phyloP scores from a whole-genome alignment of 2,329 filamentous ascomycete genomes.

The Trichoderma sp. region DNA sequence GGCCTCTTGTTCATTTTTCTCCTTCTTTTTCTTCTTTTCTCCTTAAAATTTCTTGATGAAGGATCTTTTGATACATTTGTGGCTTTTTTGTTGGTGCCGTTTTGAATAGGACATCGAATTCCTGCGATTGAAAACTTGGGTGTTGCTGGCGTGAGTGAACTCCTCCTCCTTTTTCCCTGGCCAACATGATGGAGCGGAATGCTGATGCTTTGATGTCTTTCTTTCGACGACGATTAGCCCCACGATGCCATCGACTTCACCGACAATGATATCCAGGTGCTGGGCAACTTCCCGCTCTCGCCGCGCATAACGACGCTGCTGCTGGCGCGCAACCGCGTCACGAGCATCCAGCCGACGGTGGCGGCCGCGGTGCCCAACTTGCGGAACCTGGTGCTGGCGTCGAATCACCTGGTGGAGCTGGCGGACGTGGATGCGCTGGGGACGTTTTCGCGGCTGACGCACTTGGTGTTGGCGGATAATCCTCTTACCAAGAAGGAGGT shows the following conservation, averaged over 20 bases:
- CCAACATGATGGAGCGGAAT: no score
- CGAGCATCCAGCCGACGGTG: conserved; percentile 73
- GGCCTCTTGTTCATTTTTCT: conserved; percentile 39
- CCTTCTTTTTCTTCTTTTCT: conserved; percentile 34
- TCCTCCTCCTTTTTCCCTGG: not conserved
- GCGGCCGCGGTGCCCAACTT: conserved; percentile 77
- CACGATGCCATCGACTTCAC: conserved; percentile 98
- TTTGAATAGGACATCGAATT: conserved; percentile 88
- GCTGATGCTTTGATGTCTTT: not conserved
- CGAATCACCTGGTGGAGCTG: conserved; percentile 79
- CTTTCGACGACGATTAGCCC: conserved; percentile 54
- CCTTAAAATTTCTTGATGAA: conserved; percentile 36
- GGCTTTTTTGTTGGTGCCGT: conserved; percentile 37
- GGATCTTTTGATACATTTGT: conserved; percentile 27
- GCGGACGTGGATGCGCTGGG: conserved; percentile 82
- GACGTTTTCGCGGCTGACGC: conserved; percentile 66
- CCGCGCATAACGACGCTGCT: conserved; percentile 85
- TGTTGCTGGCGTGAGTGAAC: conserved; percentile 74
- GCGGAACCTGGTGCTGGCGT: conserved; percentile 74
- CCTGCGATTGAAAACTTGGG: conserved; percentile 96
- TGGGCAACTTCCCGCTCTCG: conserved; percentile 90
- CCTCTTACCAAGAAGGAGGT: conserved; percentile 92
- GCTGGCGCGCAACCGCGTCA: conserved; percentile 83
- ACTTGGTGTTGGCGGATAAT: conserved; percentile 80
- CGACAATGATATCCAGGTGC: conserved; percentile 89